These are phyloP conservation scores for Nicotiana paniculata DNA, from an alignment of 257 asterid genomes.

Conservation along the genomic window DNA sequence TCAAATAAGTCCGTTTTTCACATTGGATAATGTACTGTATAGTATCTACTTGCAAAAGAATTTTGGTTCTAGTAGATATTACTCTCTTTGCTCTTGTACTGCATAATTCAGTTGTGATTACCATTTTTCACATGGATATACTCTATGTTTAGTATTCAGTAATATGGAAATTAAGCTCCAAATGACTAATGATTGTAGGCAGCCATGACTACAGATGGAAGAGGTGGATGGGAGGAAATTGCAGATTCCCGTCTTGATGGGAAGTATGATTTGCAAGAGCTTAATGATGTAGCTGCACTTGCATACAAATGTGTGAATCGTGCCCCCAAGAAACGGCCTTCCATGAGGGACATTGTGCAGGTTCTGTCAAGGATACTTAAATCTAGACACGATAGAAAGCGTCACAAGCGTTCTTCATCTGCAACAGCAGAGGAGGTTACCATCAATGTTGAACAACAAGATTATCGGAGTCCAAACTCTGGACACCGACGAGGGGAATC, in stretches of 20 bases:
- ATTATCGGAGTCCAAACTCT: slow-evolving; percentile 28
- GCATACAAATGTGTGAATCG: slow-evolving; percentile 76
- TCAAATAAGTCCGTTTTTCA: not conserved
- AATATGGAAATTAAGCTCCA: not conserved
- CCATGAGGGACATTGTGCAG: slow-evolving; percentile 83
- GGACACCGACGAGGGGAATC: slow-evolving; percentile 62
- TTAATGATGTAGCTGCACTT: slow-evolving; percentile 63
- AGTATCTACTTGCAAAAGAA: not conserved
- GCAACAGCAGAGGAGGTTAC: slow-evolving; percentile 41
- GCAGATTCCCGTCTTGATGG: slow-evolving; percentile 80
- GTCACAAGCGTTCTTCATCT: slow-evolving; percentile 31
- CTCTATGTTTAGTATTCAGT: not conserved
- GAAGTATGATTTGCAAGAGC: slow-evolving; percentile 53
- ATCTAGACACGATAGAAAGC: slow-evolving; percentile 35
- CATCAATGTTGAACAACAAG: slow-evolving; percentile 40
- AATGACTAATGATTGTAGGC: slow-evolving; percentile 41
- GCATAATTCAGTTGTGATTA: not conserved
- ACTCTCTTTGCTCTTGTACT: not conserved
- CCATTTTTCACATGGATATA: not conserved
- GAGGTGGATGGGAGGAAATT: slow-evolving; percentile 92
- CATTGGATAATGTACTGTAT: not conserved
- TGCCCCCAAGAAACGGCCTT: slow-evolving; percentile 56
- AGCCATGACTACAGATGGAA: slow-evolving; percentile 86
- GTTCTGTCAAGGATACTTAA: slow-evolving; percentile 59
- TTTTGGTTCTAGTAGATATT: not conserved